phyloP scores from a whole-genome alignment of 495 filamentous ascomycete genomes.

The Aspergillus diversus region DNA sequence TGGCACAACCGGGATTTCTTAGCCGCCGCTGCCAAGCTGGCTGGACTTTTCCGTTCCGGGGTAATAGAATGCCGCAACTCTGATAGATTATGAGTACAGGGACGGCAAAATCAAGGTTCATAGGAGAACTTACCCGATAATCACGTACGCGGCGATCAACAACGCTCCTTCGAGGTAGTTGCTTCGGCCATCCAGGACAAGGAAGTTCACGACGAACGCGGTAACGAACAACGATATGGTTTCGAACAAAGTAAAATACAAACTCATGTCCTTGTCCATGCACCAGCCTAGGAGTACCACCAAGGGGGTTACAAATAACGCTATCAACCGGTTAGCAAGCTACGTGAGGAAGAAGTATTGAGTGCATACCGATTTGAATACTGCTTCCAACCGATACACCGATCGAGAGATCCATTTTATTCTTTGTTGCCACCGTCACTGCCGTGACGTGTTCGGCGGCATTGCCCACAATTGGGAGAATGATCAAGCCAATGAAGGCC shows the following conservation, averaged over 20 bases:
- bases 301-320: constrained; percentile 86
- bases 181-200: constrained; percentile 82
- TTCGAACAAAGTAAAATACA: constrained; percentile 93
- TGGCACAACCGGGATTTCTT: not conserved
- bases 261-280: constrained; percentile 77
- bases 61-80: constrained; percentile 46
- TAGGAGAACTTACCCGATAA: constrained; percentile 39
- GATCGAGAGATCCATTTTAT: constrained; percentile 95
- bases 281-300: constrained; percentile 90
- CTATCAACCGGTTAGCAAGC: constrained; percentile 47
- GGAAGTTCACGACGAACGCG: constrained; percentile 85
- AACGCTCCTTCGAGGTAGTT: constrained; percentile 90
- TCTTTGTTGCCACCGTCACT: constrained; percentile 85
- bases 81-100: constrained; percentile 19
- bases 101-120: not conserved
- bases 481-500: constrained; percentile 86
- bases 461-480: constrained; percentile 89
- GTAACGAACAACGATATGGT: constrained; percentile 85
- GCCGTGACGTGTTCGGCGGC: constrained; percentile 92
- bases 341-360: not conserved
- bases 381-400: constrained; percentile 86
- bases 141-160: constrained; percentile 78
- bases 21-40: constrained; percentile 28
- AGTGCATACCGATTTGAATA: constrained; percentile 64
- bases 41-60: constrained; percentile 32